Evolutionary conservation across 2,329 filamentous ascomycete genomes (phyloP).

Genomic region (Chaetomiaceae sp.): DNA sequence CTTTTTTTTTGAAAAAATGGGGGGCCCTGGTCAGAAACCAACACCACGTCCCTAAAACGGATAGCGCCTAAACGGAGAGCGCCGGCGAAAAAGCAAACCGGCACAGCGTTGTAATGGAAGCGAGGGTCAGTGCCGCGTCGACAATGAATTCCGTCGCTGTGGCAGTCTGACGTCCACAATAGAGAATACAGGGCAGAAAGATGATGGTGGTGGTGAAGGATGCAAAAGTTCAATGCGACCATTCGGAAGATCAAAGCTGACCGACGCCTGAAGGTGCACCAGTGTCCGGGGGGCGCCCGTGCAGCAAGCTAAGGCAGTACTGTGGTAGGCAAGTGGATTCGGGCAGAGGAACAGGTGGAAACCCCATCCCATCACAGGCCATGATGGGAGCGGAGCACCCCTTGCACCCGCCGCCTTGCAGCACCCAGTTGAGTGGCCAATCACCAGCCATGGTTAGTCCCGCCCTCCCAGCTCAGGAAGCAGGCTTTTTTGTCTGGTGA

Average conservation of each 20-base stretch:
- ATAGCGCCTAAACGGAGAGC: conserved; percentile 8
- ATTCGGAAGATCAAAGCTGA: conserved; percentile 1
- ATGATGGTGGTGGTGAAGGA: not conserved
- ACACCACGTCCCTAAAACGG: conserved; percentile 6
- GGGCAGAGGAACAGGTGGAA: conserved; percentile 3
- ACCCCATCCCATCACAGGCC: not conserved
- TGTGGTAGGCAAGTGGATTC: not conserved
- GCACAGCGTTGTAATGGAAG: not conserved
- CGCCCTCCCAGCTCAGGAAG: not conserved
- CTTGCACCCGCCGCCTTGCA: conserved; percentile 5
- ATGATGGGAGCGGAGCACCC: not conserved
- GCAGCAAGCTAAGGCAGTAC: not conserved
- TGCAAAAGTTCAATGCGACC: conserved; percentile 5
- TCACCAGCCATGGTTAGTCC: not conserved
- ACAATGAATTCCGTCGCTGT: not conserved
- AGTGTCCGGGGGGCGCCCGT: not conserved
- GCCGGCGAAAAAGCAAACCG: not conserved
- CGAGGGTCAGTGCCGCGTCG: not conserved
- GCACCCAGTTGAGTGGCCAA: conserved; percentile 1
- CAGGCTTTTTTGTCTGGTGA: not conserved
- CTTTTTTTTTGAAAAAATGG: conserved; percentile 31
- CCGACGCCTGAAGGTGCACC: not conserved
- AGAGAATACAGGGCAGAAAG: too few relatives aligned
- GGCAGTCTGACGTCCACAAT: not conserved
- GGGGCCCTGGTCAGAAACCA: conserved; percentile 21